Evolutionary conservation across 352 stramenopile species (phyloP).

Genomic region (Phytophthora vignae): DNA sequence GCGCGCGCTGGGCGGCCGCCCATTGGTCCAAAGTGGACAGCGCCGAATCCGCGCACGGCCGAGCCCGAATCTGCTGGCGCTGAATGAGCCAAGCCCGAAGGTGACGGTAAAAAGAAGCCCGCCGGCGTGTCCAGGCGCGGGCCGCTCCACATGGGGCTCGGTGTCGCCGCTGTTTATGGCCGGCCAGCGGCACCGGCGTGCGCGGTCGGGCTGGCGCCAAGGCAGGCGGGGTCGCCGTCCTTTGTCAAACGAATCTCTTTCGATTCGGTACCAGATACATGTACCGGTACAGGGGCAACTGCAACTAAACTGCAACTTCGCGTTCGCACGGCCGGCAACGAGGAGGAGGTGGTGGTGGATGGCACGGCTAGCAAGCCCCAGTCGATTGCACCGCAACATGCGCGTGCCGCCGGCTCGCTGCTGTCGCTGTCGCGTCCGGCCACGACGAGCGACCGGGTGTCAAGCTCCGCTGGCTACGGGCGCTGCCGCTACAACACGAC

Average conservation of each 20-base stretch:
- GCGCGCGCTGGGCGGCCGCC: background rate
- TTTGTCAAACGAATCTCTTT: slow-evolving; percentile 27
- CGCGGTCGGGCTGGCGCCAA: background rate
- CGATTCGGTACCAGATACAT: background rate
- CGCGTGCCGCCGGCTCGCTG: background rate
- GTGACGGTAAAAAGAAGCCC: slow-evolving; percentile 28
- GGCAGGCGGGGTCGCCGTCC: too few species aligned
- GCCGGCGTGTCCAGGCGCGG: slow-evolving; percentile 20
- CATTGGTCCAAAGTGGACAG: slow-evolving; percentile 27
- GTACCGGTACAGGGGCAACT: slow-evolving; percentile 20
- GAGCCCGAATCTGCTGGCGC: slow-evolving; percentile 33
- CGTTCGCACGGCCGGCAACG: background rate
- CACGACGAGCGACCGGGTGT: background rate
- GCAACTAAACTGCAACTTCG: slow-evolving; percentile 27
- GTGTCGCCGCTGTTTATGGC: background rate
- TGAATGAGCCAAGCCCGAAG: background rate
- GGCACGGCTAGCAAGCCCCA: too few species aligned
- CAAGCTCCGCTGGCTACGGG: too few species aligned
- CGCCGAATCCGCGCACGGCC: slow-evolving; percentile 20
- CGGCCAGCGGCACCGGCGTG: background rate
- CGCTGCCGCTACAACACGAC: slow-evolving; percentile 13
- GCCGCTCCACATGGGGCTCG: slow-evolving; percentile 8
- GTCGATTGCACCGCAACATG: background rate
- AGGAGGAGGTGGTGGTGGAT: background rate
- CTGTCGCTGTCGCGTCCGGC: background rate